Evolutionary conservation across 2,329 filamentous ascomycete species (phyloP).

Genomic region (Aspergillus ochraceoroseus): DNA sequence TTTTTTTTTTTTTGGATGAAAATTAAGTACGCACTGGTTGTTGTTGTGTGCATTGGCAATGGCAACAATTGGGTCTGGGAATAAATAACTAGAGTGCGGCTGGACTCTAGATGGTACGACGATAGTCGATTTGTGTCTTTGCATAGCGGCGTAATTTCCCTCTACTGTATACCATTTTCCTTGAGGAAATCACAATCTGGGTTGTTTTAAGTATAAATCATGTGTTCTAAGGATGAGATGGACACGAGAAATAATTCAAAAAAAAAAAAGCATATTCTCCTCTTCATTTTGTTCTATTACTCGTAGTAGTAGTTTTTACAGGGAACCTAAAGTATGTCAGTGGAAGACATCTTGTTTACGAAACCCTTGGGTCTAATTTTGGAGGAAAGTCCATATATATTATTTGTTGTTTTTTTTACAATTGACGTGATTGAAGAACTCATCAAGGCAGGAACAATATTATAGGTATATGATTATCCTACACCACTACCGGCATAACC

Average conservation of each 20-base stretch:
- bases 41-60: too few species aligned
- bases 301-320: too few species aligned
- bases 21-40: too few species aligned
- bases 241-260: conserved; percentile 8
- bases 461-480: too few species aligned
- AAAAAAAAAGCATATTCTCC: conserved; percentile 18
- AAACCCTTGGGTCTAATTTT: too few species aligned
- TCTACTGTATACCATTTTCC: conserved; percentile 18
- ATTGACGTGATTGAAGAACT: too few species aligned
- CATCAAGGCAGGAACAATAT: too few species aligned
- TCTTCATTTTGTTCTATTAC: conserved; percentile 11
- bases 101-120: conserved; percentile 1
- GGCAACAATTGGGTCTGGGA: neutral
- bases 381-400: too few species aligned
- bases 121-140: conserved; percentile 17
- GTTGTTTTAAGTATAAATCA: conserved; percentile 5
- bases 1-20: conserved; percentile 5
- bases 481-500: too few species aligned
- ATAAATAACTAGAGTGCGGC: conserved; percentile 1
- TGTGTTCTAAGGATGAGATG: neutral
- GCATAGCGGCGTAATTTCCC: conserved; percentile 22
- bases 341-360: too few species aligned
- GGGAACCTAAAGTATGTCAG: too few species aligned
- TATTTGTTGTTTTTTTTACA: too few species aligned
- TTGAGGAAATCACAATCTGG: conserved; percentile 1